Conservation (phyloP, 257 asterid species). For the Dorcoceras hygrometricum region DNA sequence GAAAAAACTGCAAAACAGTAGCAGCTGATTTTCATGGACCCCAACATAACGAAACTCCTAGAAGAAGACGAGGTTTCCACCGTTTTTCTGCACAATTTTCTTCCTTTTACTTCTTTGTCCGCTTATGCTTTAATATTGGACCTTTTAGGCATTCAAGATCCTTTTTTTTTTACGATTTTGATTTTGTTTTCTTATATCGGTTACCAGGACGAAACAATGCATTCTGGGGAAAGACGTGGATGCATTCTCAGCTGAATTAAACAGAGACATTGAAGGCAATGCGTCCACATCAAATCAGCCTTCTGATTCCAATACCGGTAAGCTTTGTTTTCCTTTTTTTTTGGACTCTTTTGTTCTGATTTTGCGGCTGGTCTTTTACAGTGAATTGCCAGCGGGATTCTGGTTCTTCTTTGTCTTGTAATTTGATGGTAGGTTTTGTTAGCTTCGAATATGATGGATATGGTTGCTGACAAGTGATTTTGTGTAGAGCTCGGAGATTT, state of each 20-base stretch:
- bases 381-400: background rate
- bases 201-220: slow-evolving; percentile 83
- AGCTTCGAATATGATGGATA: slow-evolving; percentile 5
- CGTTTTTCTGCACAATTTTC: background rate
- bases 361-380: background rate
- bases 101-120: background rate
- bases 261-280: slow-evolving; percentile 85
- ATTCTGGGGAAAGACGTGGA: slow-evolving; percentile 99
- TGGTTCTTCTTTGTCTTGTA: slow-evolving; percentile 5
- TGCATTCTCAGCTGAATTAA: slow-evolving; percentile 87
- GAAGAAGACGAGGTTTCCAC: slow-evolving; percentile 83
- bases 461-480: background rate
- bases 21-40: slow-evolving; percentile 50
- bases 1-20: too few species aligned
- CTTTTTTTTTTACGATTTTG: background rate
- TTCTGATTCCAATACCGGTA: slow-evolving; percentile 52
- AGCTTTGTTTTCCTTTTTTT: background rate
- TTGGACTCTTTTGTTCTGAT: background rate
- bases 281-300: slow-evolving; percentile 51
- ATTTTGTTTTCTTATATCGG: background rate
- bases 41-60: slow-evolving; percentile 71
- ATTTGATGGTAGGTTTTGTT: background rate
- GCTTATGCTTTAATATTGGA: background rate
- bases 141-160: background rate
- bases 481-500: too few species aligned